Evolutionary conservation across 805 yeast species (phyloP), one percentile per base, ranked within the genome.

Genomic region (Ogataea nitratoaversa): DNA sequence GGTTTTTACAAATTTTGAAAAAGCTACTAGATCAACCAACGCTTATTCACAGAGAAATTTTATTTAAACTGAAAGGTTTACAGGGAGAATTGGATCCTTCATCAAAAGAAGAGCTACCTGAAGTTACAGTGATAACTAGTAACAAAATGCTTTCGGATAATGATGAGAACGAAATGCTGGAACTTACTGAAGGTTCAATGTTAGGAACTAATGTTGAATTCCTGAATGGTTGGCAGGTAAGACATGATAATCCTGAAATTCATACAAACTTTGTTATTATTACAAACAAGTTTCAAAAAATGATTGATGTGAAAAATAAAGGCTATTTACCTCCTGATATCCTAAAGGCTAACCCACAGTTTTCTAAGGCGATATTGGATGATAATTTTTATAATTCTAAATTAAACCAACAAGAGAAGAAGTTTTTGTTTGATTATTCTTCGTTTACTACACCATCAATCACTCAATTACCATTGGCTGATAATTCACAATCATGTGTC

Each of bases 141-240:
- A 60, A 54, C 33, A 57, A 52, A 36, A 49, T 58, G 48, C 46
- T 52, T 20, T 36, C 57, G 12, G 49, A 40, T 28, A 31, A 40
- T 16, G 19, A 24, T 19, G 39, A 48, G 2, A 28, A 43, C 24
- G 40, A 40, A 19, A 31, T 30, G 14, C 18, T 40, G 12, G 37
- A 41, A 20, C 13, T 52, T 4, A 27, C 46, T 3, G 45, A 50
- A 20, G 47, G 42, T 20, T 51, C 56, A 25, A 48, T 53, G 19
- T 45, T 49, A 19, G 52, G 57, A 18, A 49, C 63, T 1, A 50
- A 54, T 19, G 50, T 60, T 8, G 65, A 60, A 43, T 56, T 59
- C 32, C 44, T 62, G n/a, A 56, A 54, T 37, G 63, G 65, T 3
- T 62, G 66, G 66, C 56, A 59, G 37, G 24, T 57, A 18, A 40